Percentiles rank a stretch among this genome's conserved stretches.
These are phyloP conservation scores for Biscogniauxia marginata DNA, from an alignment of 2,329 filamentous ascomycete species.

Conservation along the genomic window DNA sequence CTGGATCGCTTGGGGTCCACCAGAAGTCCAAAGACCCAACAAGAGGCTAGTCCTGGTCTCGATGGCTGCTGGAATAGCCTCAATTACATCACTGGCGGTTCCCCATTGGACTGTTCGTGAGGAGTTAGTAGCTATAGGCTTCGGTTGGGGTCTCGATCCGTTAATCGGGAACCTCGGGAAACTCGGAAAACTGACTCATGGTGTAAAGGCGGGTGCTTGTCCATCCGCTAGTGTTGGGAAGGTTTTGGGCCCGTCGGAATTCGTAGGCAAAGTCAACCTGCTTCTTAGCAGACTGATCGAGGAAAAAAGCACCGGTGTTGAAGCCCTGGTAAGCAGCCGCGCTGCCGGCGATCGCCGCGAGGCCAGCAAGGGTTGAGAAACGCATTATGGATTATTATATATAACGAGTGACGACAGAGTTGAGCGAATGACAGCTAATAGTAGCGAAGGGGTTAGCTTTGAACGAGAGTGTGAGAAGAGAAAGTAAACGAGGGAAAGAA, in stretches of 20 bases:
- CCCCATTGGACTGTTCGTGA: slow-evolving; percentile 31
- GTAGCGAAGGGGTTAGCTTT: background rate
- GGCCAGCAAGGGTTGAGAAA: slow-evolving; percentile 1
- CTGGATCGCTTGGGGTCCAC: slow-evolving; percentile 37
- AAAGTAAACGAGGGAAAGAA: background rate
- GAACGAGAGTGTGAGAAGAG: background rate
- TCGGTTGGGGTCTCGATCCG: background rate
- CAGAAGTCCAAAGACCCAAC: slow-evolving; percentile 51
- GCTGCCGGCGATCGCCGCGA: background rate
- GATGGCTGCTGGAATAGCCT: slow-evolving; percentile 64
- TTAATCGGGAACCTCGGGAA: background rate
- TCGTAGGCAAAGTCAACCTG: slow-evolving; percentile 33
- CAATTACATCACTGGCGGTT: slow-evolving; percentile 53
- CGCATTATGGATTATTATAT: slow-evolving; percentile 3
- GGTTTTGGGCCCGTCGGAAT: slow-evolving; percentile 31
- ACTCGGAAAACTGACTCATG: slow-evolving; percentile 26
- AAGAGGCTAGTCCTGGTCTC: slow-evolving; percentile 48
- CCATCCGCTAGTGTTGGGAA: slow-evolving; percentile 31
- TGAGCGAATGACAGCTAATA: background rate
- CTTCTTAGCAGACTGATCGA: slow-evolving; percentile 32
- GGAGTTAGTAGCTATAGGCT: slow-evolving; percentile 7
- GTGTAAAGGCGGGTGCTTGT: slow-evolving; percentile 33
- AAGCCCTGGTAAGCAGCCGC: slow-evolving; percentile 31
- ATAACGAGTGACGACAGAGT: background rate
- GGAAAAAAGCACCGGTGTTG: slow-evolving; percentile 35